A percentile compares a stretch with the other conserved stretches of the same genome.
Conservation (phyloP, 179 eudicot species). For the Beta corolliflora region DNA sequence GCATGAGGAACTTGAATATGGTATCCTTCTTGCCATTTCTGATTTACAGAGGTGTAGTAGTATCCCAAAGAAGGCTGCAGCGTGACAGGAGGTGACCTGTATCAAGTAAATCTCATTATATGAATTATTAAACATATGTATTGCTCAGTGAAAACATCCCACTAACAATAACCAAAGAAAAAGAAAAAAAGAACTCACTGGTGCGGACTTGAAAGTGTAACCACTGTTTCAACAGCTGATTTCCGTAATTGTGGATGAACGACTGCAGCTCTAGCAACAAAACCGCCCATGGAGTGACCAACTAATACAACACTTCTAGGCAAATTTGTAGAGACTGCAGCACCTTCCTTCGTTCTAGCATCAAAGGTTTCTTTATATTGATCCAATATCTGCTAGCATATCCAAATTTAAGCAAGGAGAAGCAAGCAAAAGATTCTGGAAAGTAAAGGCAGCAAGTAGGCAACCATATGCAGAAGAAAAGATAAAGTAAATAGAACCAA, state of each 20-base stretch:
- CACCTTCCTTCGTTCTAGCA: constrained; percentile 73
- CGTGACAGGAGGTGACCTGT: constrained; percentile 89
- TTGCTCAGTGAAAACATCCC: constrained; percentile 17
- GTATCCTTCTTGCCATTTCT: constrained; percentile 86
- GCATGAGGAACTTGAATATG: constrained; percentile 57
- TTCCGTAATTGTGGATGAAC: constrained; percentile 80
- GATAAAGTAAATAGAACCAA: background rate
- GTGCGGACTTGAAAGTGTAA: constrained; percentile 95
- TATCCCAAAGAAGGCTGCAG: constrained; percentile 95
- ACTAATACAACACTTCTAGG: constrained; percentile 87
- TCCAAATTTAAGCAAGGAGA: constrained; percentile 13
- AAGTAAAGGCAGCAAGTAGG: constrained; percentile 6
- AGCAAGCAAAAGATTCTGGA: constrained; percentile 17
- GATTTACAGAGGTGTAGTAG: constrained; percentile 71
- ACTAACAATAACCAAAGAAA: background rate
- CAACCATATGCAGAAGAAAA: constrained; percentile 3
- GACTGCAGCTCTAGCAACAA: constrained; percentile 96
- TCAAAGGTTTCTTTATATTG: constrained; percentile 77
- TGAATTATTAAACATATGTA: background rate
- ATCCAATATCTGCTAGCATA: constrained; percentile 72
- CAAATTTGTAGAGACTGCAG: constrained; percentile 52
- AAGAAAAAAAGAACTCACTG: constrained; percentile 55
- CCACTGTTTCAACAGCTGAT: constrained; percentile 81
- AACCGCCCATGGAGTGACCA: constrained; percentile 99
- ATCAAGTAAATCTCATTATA: constrained; percentile 32